Percentiles rank a stretch among this genome's conserved stretches.
Evolutionary conservation across 2,329 filamentous ascomycete genomes (phyloP).

Genomic region (Cercospora sojina): DNA sequence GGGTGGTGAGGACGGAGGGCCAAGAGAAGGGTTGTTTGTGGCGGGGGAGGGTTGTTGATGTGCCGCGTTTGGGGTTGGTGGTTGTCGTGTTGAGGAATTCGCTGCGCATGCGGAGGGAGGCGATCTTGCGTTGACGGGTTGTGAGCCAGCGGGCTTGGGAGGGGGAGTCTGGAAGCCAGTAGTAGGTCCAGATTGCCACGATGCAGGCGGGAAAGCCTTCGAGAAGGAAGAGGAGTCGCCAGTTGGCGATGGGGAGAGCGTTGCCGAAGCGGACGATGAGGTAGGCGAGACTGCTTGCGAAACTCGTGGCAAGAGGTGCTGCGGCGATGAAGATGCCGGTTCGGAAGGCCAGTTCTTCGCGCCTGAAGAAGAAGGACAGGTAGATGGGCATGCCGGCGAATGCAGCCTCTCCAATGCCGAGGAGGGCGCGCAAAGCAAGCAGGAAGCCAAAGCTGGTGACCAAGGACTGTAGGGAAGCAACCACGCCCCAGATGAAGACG

Average conservation of each 20-base stretch:
- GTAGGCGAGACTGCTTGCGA: constrained; percentile 79
- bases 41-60: constrained; percentile 18
- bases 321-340: constrained; percentile 85
- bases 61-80: constrained; percentile 7
- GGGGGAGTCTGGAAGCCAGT: constrained; percentile 73
- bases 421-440: constrained; percentile 60
- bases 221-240: constrained; percentile 80
- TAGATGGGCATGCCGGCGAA: constrained; percentile 66
- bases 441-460: constrained; percentile 52
- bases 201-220: constrained; percentile 84
- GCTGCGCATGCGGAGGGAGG: constrained; percentile 63
- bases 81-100: constrained; percentile 34
- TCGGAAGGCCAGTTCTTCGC: constrained; percentile 75
- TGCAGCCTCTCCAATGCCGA: constrained; percentile 61
- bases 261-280: constrained; percentile 69
- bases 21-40: constrained; percentile 42
- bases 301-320: constrained; percentile 60
- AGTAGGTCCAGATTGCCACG: constrained; percentile 71
- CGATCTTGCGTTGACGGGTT: constrained; percentile 59
- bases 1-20: constrained; percentile 58
- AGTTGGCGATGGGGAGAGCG: constrained; percentile 67
- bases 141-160: constrained; percentile 46
- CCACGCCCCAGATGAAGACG: constrained; percentile 75
- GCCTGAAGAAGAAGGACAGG: constrained; percentile 61
- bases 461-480: constrained; percentile 68